Base-by-base conservation (phyloP, 257 asterid genomes). In the Solanum stenotomum region DNA sequence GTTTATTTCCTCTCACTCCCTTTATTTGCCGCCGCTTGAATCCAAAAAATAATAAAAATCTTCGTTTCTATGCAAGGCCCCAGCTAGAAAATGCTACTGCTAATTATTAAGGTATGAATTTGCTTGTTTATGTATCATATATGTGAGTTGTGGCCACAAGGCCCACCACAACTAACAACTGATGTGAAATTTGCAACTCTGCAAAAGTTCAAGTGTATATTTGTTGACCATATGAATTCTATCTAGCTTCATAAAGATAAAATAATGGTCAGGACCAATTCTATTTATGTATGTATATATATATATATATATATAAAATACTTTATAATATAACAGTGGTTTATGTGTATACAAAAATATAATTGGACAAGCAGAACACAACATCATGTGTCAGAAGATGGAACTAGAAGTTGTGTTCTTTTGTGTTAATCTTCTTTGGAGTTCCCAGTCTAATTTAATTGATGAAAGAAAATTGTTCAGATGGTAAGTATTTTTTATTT, bases 401-500 rank as follows among this genome's bases (percentile, higher is more conserved):
- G 37, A 42, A 4, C 38, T 78, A 78, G 16, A 78, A 76, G 22
- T 38, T 38, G 22, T 11, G 18, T 71, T 71, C n/a, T 72, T 72
- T 72, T 25, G 14, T 75, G 31, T 10, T 75, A 15, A 35, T 75
- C 29, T 12, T 35, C 82, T 75, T 35, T 7, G 27, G 52, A 75
- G 18, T 35, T 4, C 1, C 11, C 22, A 1, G 23, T 76, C 6
- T 16, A 13, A 49, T 40, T 78, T 34, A 15, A 49, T 49, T 49
- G 0, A 49, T 1, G 23, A 15, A 1, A 0, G 0, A 0, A 1
- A 49, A 6, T 15, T 49, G 0, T 1, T 49, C 9, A 2, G 0
- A 15, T 13, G 0, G 6, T 14, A 46, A 46, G 1, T 46, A 46
- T 14, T 13, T 0, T 1, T 14, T 14, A 46, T 46, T 46, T 49